Evolutionary conservation across 371 early-diverging fungal genomes (phyloP).

Genomic region (Capniomyces stellatus): DNA sequence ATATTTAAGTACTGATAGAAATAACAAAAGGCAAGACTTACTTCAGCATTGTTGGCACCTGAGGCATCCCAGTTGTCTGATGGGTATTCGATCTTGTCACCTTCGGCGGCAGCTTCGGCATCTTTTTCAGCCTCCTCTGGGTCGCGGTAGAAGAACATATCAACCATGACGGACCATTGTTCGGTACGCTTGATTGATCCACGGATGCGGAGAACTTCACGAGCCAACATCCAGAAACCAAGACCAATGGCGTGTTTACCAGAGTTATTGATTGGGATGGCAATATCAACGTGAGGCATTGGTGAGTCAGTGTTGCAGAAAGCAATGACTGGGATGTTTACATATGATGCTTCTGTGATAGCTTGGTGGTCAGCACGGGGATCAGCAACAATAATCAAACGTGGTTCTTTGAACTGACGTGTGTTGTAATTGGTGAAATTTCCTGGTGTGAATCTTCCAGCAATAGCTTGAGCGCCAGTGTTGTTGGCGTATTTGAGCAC

Average conservation of each 20-base stretch:
- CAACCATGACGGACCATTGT: slow-evolving; percentile 90
- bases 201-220: slow-evolving; percentile 95
- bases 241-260: slow-evolving; percentile 96
- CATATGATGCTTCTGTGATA: slow-evolving; percentile 95
- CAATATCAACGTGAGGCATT: slow-evolving; percentile 89
- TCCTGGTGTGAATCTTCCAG: slow-evolving; percentile 99
- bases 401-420: slow-evolving; percentile 95
- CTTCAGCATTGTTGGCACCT: neutral
- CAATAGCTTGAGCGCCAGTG: slow-evolving; percentile 93
- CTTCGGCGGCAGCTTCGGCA: slow-evolving; percentile 21
- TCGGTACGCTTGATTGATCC: slow-evolving; percentile 65
- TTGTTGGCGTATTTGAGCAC: slow-evolving; percentile 95
- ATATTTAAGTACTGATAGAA: too few species aligned
- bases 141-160: slow-evolving; percentile 98
- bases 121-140: slow-evolving; percentile 92
- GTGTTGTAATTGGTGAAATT: slow-evolving; percentile 99
- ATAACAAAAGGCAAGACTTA: too few species aligned
- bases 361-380: slow-evolving; percentile 97
- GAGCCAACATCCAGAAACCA: slow-evolving; percentile 91
- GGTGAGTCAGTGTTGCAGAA: slow-evolving; percentile 95
- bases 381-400: slow-evolving; percentile 95
- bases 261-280: slow-evolving; percentile 99
- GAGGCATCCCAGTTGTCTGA: slow-evolving; percentile 35
- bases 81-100: neutral
- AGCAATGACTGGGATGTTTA: slow-evolving; percentile 98